These are phyloP conservation scores for Tricholoma sp. DNA, from an alignment of 768 basidiomycete species.

Conservation along the genomic window DNA sequence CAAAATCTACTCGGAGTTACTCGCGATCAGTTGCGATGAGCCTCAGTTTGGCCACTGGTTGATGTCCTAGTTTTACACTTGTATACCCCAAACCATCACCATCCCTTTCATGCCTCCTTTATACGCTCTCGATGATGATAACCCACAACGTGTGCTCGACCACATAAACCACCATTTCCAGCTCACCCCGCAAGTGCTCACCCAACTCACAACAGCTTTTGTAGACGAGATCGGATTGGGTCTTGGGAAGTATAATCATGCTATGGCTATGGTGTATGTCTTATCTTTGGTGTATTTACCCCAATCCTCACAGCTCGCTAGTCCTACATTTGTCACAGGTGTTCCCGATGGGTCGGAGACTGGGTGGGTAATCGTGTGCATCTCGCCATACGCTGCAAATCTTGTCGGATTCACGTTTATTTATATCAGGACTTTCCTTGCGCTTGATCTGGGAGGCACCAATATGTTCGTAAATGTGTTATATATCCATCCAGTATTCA, in stretches of 20 bases:
- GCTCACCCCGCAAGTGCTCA: conserved; percentile 54
- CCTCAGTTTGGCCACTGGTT: conserved; percentile 1
- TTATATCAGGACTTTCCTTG: conserved; percentile 79
- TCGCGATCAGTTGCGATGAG: background rate
- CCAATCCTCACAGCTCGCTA: conserved; percentile 26
- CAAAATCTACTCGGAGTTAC: background rate
- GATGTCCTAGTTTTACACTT: background rate
- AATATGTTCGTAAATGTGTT: conserved; percentile 66
- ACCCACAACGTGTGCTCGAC: conserved; percentile 48
- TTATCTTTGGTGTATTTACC: background rate
- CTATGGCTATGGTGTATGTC: conserved; percentile 92
- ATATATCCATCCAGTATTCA: conserved; percentile 6
- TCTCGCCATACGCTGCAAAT: background rate
- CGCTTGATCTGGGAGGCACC: conserved; percentile 95
- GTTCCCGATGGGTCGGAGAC: conserved; percentile 93
- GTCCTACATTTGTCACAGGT: conserved; percentile 92
- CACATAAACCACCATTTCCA: conserved; percentile 71
- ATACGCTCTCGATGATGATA: conserved; percentile 35
- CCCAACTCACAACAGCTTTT: conserved; percentile 72
- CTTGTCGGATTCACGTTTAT: background rate
- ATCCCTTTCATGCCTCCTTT: conserved; percentile 35
- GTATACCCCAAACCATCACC: conserved; percentile 8
- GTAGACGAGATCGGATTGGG: conserved; percentile 76
- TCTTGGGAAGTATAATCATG: conserved; percentile 62
- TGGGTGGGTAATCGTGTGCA: conserved; percentile 50